Base-by-base conservation (phyloP, 1,284 basidiomycete genomes). In the Boletellus deceptivus region DNA sequence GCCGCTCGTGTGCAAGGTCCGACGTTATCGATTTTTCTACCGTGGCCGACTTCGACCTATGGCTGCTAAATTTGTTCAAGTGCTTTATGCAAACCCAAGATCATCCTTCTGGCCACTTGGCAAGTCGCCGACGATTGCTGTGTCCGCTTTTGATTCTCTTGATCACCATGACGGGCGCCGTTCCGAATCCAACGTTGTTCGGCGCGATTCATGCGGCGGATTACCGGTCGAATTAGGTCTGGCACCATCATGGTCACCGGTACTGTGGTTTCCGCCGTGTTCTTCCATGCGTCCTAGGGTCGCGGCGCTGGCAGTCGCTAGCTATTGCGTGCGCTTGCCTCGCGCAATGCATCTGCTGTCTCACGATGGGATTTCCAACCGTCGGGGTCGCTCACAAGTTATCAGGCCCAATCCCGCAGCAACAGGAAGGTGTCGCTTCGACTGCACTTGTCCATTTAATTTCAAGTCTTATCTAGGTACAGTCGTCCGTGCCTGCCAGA, bases 21-120 rank as follows among this genome's bases (percentile, higher is more conserved):
- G 58, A 41, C 38, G 34, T 45, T 40, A 36, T 49, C n/a, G n/a
- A n/a, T n/a, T n/a, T n/a, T n/a, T n/a, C 38, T 59, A 45, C 31
- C 42, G 39, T 16, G 14, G 31, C 31, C 29, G 13, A 31, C 29
- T 31, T 31, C 29, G 29, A 31, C 29, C 29, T 3, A 31, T 11
- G 29, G 50, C 48, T 53, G 45, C 59, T 46, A 64, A 53, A 58
- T 54, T 37, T 22, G 46, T 55, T 45, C 46, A 46, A 43, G 52
- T 38, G 37, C 49, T 43, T 48, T 35, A 24, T 29, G 29, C 11
- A 44, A 7, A 20, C 20, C 18, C 31, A 35, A 52, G 53, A 55
- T 55, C 31, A 46, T 58, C 42, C 34, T 50, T 22, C 36, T 52
- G 68, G 64, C 43, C 18, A 64, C 43, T 59, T 58, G 10, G 44